A percentile compares a stretch with the other conserved stretches of the same genome.
Evolutionary conservation across 805 yeast species (phyloP).

Genomic region (Monosporozyma unispora): DNA sequence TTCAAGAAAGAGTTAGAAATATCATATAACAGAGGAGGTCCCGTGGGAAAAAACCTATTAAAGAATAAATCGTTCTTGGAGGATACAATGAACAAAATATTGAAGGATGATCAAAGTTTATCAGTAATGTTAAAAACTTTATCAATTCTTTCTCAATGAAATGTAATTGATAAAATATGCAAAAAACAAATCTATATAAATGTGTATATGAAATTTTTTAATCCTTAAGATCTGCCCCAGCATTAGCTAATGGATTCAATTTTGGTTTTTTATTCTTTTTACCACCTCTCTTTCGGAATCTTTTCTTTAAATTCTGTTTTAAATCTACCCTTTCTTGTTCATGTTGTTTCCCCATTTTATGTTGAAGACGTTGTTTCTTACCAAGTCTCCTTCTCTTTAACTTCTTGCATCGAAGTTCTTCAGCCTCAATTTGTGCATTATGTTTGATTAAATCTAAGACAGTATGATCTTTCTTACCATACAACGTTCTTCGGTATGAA

Average conservation of each 20-base stretch:
- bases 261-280: slow-evolving; percentile 25
- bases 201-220: not conserved
- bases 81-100: slow-evolving; percentile 14
- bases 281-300: slow-evolving; percentile 31
- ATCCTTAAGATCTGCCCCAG: not conserved
- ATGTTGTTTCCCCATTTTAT: slow-evolving; percentile 16
- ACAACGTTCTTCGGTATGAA: not conserved
- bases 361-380: slow-evolving; percentile 27
- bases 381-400: slow-evolving; percentile 24
- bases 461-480: slow-evolving; percentile 3
- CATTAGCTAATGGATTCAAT: slow-evolving; percentile 15
- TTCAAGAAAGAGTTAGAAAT: slow-evolving; percentile 28
- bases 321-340: slow-evolving; percentile 18
- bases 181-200: not conserved
- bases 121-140: slow-evolving; percentile 17
- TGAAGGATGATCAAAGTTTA: slow-evolving; percentile 4
- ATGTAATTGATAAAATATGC: not conserved
- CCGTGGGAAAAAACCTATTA: slow-evolving; percentile 26
- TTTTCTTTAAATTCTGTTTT: slow-evolving; percentile 23
- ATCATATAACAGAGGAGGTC: slow-evolving; percentile 29
- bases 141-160: slow-evolving; percentile 7
- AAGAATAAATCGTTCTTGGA: slow-evolving; percentile 16
- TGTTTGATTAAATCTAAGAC: slow-evolving; percentile 12
- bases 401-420: slow-evolving; percentile 7
- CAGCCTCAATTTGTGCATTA: slow-evolving; percentile 13